Evolutionary conservation across 2,329 filamentous ascomycete genomes (phyloP), one percentile per base, ranked within the genome.

Genomic region (Colletotrichum neosansevieriae): DNA sequence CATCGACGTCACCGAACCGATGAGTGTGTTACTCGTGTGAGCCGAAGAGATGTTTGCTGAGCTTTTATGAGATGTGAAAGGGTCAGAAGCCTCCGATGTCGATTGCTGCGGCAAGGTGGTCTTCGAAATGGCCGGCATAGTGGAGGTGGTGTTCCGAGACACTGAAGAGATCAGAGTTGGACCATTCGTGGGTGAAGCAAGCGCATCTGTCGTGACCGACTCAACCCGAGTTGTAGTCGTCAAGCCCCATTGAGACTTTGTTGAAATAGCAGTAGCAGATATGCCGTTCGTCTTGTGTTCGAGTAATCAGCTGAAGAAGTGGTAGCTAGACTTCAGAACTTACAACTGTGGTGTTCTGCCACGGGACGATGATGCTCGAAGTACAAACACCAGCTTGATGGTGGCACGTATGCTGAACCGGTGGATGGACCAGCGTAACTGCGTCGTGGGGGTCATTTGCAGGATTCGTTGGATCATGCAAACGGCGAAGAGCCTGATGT

Each of bases 301-400:
- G 6, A 9, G 2, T 13, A 4, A 40, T 24, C n/a, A 44, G 0
- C 21, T 44, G 4, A 29, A 5, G 2, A 6, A 10, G 1, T 24
- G 0, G 4, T 3, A n/a, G 12, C 6, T 59, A 10, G 9, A 2
- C 4, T n/a, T 15, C 6, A 1, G 10, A 13, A 50, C 57, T 40
- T 24, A 50, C 57, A 32, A 2, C 11, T n/a, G 44, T 59, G 19
- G 42, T 59, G 13, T 59, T 59, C 1, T 59, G 57, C 57, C 57
- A 59, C 4, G 32, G 1, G 2, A 49, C 1, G 29, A 29, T 6
- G n/a, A 24, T 49, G 1, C 29, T 50, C 1, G 32, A 50, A 34
- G 1, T 59, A 17, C 57, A 59, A 21, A 40, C 6, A 10, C 57
- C 57, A 0, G 24, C 1, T 1, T 38, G 29, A n/a, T 21, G 7